These are phyloP conservation scores for Trichopus zeylanicus DNA, from an alignment of 116 monocot genomes.

Conservation along the genomic window DNA sequence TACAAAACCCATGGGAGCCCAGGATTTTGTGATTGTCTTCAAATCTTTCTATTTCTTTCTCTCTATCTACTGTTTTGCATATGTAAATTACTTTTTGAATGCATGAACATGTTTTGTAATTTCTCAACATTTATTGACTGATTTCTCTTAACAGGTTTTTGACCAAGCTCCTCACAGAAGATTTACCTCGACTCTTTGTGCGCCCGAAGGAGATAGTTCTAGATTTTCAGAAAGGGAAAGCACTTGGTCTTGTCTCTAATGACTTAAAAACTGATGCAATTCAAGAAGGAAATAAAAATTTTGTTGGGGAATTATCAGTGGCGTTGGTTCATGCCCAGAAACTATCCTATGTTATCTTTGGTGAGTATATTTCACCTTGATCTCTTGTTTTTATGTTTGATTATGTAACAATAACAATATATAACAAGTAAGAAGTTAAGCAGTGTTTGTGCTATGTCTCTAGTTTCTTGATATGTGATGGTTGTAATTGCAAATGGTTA, in stretches of 20 bases:
- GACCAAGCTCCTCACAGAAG: constrained; percentile 88
- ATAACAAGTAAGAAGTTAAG: no score
- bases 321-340: constrained; percentile 91
- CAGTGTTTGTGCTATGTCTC: no score
- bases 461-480: no score
- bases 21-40: no score
- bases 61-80: no score
- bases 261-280: constrained; percentile 27
- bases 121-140: no score
- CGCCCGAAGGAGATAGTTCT: constrained; percentile 93
- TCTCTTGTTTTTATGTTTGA: constrained; percentile 7
- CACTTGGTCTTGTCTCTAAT: constrained; percentile 65
- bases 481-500: no score
- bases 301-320: constrained; percentile 82
- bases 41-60: no score
- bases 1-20: no score
- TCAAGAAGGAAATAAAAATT: constrained; percentile 73
- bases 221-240: constrained; percentile 88
- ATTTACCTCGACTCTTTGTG: constrained; percentile 90
- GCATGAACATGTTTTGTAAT: no score
- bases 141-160: constrained; percentile 51
- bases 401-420: no score
- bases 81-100: no score
- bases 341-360: constrained; percentile 69
- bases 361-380: constrained; percentile 33